Conservation (phyloP, 192 early-diverging fungal species). For the Coemansia sp. region DNA sequence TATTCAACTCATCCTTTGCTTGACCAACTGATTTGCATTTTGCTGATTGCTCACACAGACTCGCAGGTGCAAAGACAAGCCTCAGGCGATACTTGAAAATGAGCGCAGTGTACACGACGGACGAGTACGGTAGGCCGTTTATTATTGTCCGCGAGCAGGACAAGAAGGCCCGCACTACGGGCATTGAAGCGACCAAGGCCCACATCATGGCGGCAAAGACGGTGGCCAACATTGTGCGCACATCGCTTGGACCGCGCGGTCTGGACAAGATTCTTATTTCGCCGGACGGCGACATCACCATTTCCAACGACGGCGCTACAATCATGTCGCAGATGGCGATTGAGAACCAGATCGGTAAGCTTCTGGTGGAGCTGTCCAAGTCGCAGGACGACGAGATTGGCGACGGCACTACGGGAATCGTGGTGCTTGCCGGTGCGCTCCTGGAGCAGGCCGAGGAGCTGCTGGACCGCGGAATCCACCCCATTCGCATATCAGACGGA, state of each 20-base stretch:
- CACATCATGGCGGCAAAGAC: constrained; percentile 98
- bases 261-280: constrained; percentile 99
- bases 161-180: constrained; percentile 85
- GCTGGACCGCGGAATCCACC: constrained; percentile 95
- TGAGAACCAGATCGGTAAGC: constrained; percentile 98
- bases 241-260: constrained; percentile 96
- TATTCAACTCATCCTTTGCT: background rate
- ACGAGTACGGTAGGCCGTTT: constrained; percentile 77
- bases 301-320: constrained; percentile 99
- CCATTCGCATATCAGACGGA: constrained; percentile 98
- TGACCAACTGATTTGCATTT: background rate
- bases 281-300: constrained; percentile 98
- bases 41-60: background rate
- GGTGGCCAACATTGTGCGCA: constrained; percentile 96
- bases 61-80: background rate
- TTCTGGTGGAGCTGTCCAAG: constrained; percentile 96
- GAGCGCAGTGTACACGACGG: constrained; percentile 85
- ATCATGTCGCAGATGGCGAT: constrained; percentile 98
- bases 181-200: constrained; percentile 93
- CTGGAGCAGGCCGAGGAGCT: constrained; percentile 96
- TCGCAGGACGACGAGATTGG: constrained; percentile 99
- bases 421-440: constrained; percentile 96
- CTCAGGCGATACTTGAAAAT: constrained; percentile 22
- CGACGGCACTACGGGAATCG: constrained; percentile 99
- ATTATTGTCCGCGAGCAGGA: constrained; percentile 98